phyloP scores from a whole-genome alignment of 768 basidiomycete species.

The Tulasnella sp. region DNA sequence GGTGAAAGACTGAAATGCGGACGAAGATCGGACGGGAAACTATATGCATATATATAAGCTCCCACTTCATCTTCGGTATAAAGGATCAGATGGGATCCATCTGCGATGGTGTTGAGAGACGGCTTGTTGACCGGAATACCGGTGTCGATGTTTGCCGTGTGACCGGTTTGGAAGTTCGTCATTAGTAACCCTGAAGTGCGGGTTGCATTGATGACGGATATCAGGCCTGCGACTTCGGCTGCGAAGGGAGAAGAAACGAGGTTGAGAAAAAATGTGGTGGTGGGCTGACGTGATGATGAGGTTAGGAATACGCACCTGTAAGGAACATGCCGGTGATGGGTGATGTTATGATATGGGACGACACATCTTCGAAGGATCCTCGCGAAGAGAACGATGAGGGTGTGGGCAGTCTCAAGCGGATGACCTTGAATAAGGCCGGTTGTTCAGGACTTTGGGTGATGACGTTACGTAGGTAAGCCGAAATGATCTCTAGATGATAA shows the following conservation, averaged over 20 bases:
- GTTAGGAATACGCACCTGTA: slow-evolving; percentile 9
- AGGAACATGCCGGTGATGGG: slow-evolving; percentile 15
- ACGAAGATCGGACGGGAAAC: slow-evolving; percentile 9
- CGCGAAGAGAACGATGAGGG: slow-evolving; percentile 1
- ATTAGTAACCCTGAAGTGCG: slow-evolving; percentile 13
- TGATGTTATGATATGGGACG: slow-evolving; percentile 13
- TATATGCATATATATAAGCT: slow-evolving; percentile 12
- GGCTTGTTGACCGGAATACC: slow-evolving; percentile 10
- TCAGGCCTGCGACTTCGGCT: slow-evolving; percentile 15
- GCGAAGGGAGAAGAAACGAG: background rate
- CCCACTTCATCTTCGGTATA: slow-evolving; percentile 12
- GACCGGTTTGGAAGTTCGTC: slow-evolving; percentile 3
- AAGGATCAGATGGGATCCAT: slow-evolving; percentile 11
- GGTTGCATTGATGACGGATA: slow-evolving; percentile 10
- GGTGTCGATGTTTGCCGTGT: slow-evolving; percentile 12
- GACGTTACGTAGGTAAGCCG: background rate
- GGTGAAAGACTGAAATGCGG: slow-evolving; percentile 10
- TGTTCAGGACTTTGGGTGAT: slow-evolving; percentile 9
- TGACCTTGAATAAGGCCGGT: slow-evolving; percentile 10
- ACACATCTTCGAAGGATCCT: slow-evolving; percentile 12
- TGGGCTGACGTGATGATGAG: no score
- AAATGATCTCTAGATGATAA: background rate
- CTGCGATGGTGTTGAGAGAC: slow-evolving; percentile 13
- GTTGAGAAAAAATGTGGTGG: no score
- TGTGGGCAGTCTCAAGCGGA: slow-evolving; percentile 9